Base-by-base conservation (phyloP, 148 eudicot species). In the Rhododendron simsii region DNA sequence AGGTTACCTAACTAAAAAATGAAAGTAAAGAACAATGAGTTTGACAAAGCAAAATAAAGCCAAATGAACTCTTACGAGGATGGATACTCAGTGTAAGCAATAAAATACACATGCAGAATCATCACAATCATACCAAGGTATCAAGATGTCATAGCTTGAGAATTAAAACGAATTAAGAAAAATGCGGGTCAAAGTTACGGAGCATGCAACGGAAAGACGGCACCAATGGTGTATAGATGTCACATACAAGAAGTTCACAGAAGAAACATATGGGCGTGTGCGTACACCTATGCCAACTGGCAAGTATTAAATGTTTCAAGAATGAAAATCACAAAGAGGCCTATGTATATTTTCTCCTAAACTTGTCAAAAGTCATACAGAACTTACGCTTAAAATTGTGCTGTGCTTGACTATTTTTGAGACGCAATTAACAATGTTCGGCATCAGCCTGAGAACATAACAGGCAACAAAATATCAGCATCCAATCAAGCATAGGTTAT, bases 381-480 rank as follows among this genome's bases (percentile, higher is more conserved):
- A 81, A 89, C 95, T 88, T 93, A 93, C 98, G 88, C 91, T 87
- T 84, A 92, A 44, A 75, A 86, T 88, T 82, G 84, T 67, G 84
- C 90, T 93, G 83, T 86, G 85, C 88, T 89, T 86, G 85, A 89
- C 90, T 76, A 93, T 86, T 63, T 90, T 87, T 65, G 89, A 81
- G 85, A 90, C 95, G 85, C 92, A 90, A 59, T 87, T 87, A 55
- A 91, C 85, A 59, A 95, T 91, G 86, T 90, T 89, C 51, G 94
- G 95, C 98, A 95, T 92, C 90, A 95, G 88, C 89, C 98, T 94
- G 92, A 84, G 79, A 89, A 87, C n/a, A 79, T 41, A 73, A 84
- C 37, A 84, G 57, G 47, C 67, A 69, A 51, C 50, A 89, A 85
- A 74, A 44, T 39, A 41, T 80, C 63, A 87, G 59, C 73, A 81